Percentiles rank a stretch among this genome's conserved stretches.
Evolutionary conservation across 331 rosid genomes (phyloP).

Genomic region (Erythrophleum ivorense): DNA sequence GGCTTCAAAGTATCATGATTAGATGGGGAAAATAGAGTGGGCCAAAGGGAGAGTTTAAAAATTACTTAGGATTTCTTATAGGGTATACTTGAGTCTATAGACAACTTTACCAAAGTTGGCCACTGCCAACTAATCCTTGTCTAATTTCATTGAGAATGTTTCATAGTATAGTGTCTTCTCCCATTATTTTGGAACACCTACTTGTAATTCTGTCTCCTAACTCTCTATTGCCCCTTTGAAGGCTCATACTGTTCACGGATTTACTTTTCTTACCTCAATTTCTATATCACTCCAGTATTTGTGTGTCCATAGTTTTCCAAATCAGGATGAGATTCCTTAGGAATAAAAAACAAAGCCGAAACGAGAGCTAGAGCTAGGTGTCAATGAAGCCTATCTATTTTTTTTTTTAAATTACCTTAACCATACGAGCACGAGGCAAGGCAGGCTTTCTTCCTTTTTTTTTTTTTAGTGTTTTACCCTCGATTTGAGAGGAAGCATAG

Average conservation of each 20-base stretch:
- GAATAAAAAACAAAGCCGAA: too few relatives aligned
- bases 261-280: not conserved
- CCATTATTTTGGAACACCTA: not conserved
- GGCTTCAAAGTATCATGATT: not conserved
- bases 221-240: not conserved
- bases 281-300: too few relatives aligned
- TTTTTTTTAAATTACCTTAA: too few relatives aligned
- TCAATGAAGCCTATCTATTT: too few relatives aligned
- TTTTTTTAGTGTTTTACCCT: not conserved
- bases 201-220: not conserved
- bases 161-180: not conserved
- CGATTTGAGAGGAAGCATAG: not conserved
- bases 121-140: constrained; percentile 36
- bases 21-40: not conserved
- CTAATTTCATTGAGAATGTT: constrained; percentile 30
- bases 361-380: too few relatives aligned
- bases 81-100: too few relatives aligned
- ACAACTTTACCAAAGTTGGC: not conserved
- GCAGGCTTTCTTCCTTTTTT: not conserved
- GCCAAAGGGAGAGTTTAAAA: too few relatives aligned
- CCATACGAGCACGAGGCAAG: too few relatives aligned
- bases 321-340: not conserved
- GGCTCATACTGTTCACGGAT: not conserved
- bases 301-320: too few relatives aligned
- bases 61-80: too few relatives aligned